Evolutionary conservation across 306 rosid species (phyloP), one percentile per base, ranked within the genome.

Genomic region (Oemleria cerasiformis): DNA sequence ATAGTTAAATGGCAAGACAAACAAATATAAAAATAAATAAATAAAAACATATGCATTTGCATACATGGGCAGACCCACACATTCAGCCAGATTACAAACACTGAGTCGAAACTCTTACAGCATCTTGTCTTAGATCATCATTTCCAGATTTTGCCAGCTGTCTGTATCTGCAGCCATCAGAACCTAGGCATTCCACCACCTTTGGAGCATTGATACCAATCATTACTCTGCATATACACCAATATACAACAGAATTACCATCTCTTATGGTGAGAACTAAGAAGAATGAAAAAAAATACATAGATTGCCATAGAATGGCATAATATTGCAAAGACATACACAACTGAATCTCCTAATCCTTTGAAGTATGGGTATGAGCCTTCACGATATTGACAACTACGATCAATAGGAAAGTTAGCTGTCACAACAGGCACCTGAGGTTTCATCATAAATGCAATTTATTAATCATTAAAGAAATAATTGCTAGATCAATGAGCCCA

Each of bases 131-230:
- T 60, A 93, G 84, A 79, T 93, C 97, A 63, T 93, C 98, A 72
- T 93, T 90, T 83, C 98, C 98, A 74, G 98, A 93, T 83, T 93
- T 93, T 77, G 98, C 98, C 23, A 93, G 96, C 78, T 93, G 98
- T 45, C 91, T 87, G 74, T 90, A 93, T 73, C 70, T 78, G 69
- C 48, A 62, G 56, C 98, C 98, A 80, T 93, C 97, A 79, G 98
- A 93, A 87, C 96, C 98, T 71, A 82, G 73, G 88, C 98, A 90
- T 71, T 88, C 96, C 19, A 93, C 88, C 79, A 93, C 98, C 82
- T 93, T 93, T 41, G 98, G 98, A 80, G 98, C 97, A 77, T 93
- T 93, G 74, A 90, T 73, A 73, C 98, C 98, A 84, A 83, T 88
- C 98, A 93, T 93, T 75, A 93, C 81, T 83, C 98, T 93, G 90